These are phyloP conservation scores for Byssoonygena ceratinophila DNA, from an alignment of 2,329 filamentous ascomycete species.

Conservation along the genomic window DNA sequence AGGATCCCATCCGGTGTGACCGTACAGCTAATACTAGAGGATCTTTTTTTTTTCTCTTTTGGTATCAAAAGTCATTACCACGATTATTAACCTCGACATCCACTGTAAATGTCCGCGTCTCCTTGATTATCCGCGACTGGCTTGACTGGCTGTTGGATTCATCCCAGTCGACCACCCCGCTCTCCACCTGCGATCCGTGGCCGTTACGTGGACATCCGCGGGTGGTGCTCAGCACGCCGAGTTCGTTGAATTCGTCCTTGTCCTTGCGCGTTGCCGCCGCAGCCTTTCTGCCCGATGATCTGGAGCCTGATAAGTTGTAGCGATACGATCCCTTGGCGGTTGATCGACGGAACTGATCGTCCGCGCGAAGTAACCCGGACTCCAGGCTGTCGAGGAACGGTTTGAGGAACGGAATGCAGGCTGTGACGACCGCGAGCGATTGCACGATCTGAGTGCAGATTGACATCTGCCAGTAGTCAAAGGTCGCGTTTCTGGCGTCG, in stretches of 20 bases:
- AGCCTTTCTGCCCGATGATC: conserved; percentile 1
- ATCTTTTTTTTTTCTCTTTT: background rate
- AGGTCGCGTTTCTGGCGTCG: conserved; percentile 18
- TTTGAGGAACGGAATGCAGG: conserved; percentile 24
- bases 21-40: too few relatives aligned
- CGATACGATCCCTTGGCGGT: conserved; percentile 9
- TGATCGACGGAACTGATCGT: conserved; percentile 17
- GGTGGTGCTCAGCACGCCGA: conserved; percentile 6
- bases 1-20: background rate
- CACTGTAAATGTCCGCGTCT: conserved; percentile 14
- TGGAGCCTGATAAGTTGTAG: conserved; percentile 8
- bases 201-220: background rate
- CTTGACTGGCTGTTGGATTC: conserved; percentile 14
- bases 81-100: conserved; percentile 8
- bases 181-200: conserved; percentile 13
- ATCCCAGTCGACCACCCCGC: conserved; percentile 11
- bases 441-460: conserved; percentile 22
- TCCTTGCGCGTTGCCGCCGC: background rate
- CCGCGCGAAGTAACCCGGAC: conserved; percentile 20
- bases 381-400: conserved; percentile 25
- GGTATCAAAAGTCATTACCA: background rate
- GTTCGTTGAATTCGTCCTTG: conserved; percentile 5
- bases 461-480: conserved; percentile 24
- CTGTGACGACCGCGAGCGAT: conserved; percentile 22
- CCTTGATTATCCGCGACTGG: conserved; percentile 15